Evolutionary conservation across 352 stramenopile species (phyloP).

Genomic region (Pythium dissotocum): DNA sequence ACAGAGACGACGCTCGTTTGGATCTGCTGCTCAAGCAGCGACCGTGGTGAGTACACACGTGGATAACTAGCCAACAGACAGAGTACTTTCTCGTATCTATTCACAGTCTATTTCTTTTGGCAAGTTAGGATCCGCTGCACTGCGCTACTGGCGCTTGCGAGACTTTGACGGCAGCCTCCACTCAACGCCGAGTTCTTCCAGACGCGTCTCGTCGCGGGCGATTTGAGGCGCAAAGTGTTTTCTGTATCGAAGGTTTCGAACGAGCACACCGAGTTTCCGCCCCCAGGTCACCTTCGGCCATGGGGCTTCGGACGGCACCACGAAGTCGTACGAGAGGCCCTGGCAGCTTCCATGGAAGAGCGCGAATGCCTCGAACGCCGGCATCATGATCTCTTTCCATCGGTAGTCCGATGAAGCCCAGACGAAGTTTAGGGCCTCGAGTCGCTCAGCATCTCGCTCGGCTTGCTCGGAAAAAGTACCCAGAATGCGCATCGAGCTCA

Average conservation of each 20-base stretch:
- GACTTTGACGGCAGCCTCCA: background rate
- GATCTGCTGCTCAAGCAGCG: background rate
- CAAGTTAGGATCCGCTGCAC: no score
- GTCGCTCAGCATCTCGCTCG: slow-evolving; percentile 15
- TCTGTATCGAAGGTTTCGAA: slow-evolving; percentile 19
- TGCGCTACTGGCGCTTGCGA: no score
- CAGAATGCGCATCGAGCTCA: slow-evolving; percentile 1
- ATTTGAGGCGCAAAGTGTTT: slow-evolving; percentile 41
- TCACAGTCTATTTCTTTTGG: background rate
- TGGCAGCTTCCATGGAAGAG: slow-evolving; percentile 4
- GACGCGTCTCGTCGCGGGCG: slow-evolving; percentile 39
- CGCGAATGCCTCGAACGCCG: slow-evolving; percentile 15
- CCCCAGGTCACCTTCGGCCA: slow-evolving; percentile 41
- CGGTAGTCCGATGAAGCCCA: slow-evolving; percentile 20
- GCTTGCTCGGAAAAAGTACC: slow-evolving; percentile 17
- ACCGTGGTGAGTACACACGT: background rate
- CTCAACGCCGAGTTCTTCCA: slow-evolving; percentile 40
- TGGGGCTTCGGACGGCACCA: slow-evolving; percentile 37
- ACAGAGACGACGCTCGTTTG: background rate
- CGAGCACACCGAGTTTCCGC: slow-evolving; percentile 35
- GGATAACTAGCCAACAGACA: background rate
- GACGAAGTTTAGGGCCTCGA: slow-evolving; percentile 28
- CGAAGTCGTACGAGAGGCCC: slow-evolving; percentile 24
- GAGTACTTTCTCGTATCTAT: background rate
- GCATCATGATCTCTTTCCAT: slow-evolving; percentile 25